Evolutionary conservation across 129 eudicot genomes (phyloP), one percentile per base, ranked within the genome.

Genomic region (Chrysanthemum makinoi): DNA sequence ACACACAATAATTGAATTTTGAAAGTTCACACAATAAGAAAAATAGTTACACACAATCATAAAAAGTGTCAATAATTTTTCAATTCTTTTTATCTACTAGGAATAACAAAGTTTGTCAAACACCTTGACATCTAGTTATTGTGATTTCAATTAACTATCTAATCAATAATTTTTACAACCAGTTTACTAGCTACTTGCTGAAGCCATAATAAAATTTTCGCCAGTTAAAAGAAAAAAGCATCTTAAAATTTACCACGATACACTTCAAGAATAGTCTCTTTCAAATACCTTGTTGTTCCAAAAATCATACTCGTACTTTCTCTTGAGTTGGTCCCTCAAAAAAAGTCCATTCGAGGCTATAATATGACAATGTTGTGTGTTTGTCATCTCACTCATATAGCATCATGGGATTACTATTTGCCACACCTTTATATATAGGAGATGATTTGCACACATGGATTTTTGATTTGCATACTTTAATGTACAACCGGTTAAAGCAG

Each of bases 241-340:
- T 35, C 8, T 35, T 35, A 35, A 15, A n/a, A 50, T 43, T 70
- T 70, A 77, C 81, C 57, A 63, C 70, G 18, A 47, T 44, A 70
- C 72, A 66, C 77, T 70, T 70, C 44, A 62, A 77, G 61, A 53
- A 14, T 53, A 70, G 67, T 44, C 65, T 62, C 26, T 54, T 62
- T 70, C 81, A 68, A 39, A 39, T 76, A 60, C 44, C 53, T 68
- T 30, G 69, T 68, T 62, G 80, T 69, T 69, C 57, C 80, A 77
- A 52, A 64, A 58, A 79, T 51, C 68, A 68, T 68, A 68, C 47
- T 77, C 64, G 81, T 77, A 77, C 81, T 63, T 77, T 71, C 81
- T 53, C 69, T 39, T 53, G 63, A 54, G 18, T 50, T 77, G 77
- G 77, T 55, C 76, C 81, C 64, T 13, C 60, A 28, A 22, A 55